A percentile compares a stretch with the other conserved stretches of the same genome.
phyloP scores from a whole-genome alignment of 108 stramenopile species.

The Cyclotella cryptica region DNA sequence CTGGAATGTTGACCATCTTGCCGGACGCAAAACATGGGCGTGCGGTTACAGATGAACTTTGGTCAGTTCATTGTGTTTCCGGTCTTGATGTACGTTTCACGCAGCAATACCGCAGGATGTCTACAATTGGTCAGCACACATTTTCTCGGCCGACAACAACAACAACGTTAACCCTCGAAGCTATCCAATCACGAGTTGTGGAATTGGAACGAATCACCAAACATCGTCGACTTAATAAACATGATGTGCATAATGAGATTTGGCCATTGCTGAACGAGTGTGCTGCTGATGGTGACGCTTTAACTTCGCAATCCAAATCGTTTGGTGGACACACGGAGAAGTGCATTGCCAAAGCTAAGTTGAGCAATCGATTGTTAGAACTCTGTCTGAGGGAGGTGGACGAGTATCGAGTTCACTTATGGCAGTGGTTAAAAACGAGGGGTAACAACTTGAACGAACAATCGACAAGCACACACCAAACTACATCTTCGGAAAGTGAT shows the following conservation, averaged over 20 bases:
- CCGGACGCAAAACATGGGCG: too few species aligned
- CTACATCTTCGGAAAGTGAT: not conserved
- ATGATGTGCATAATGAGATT: constrained; percentile 28
- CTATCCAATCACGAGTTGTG: constrained; percentile 16
- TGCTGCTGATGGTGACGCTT: not conserved
- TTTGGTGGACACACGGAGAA: not conserved
- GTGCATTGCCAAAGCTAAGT: constrained; percentile 13
- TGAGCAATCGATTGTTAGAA: constrained; percentile 33
- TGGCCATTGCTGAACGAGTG: constrained; percentile 44
- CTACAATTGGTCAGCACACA: too few species aligned
- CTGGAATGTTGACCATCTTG: too few species aligned
- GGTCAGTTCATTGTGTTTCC: too few species aligned
- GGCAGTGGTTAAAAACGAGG: not conserved
- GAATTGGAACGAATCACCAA: constrained; percentile 29
- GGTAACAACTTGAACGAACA: not conserved
- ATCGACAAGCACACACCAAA: not conserved
- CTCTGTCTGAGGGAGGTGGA: constrained; percentile 42
- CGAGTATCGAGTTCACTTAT: constrained; percentile 15
- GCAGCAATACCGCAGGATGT: too few species aligned
- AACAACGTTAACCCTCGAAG: too few species aligned
- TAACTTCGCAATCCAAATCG: constrained; percentile 1
- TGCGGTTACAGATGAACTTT: too few species aligned
- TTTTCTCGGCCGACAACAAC: too few species aligned
- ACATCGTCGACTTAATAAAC: constrained; percentile 14
- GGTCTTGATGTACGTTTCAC: too few species aligned